A percentile compares a stretch with the other conserved stretches of the same genome.
Evolutionary conservation across 2,329 filamentous ascomycete species (phyloP).

Genomic region (Pseudogymnoascus sp.): DNA sequence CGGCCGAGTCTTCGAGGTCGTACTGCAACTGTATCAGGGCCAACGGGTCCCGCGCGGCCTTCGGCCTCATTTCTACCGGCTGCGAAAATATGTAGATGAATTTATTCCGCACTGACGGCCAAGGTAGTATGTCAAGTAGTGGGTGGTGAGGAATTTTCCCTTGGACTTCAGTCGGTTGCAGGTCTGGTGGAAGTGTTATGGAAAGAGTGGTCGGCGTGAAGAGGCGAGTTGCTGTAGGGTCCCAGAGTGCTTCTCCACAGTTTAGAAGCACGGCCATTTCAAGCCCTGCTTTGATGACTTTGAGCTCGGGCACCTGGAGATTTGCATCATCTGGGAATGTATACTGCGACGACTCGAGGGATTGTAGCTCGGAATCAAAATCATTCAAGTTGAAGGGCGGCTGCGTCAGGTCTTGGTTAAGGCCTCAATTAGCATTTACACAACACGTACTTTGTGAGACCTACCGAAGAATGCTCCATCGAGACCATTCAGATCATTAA

Average conservation of each 20-base stretch:
- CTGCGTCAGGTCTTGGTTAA: background rate
- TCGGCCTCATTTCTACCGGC: conserved; percentile 14
- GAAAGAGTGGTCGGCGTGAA: conserved; percentile 12
- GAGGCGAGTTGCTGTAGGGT: conserved; percentile 14
- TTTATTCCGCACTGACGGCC: conserved; percentile 17
- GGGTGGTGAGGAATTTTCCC: conserved; percentile 15
- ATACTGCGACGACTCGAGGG: conserved; percentile 16
- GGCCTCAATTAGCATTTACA: background rate
- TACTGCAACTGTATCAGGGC: conserved; percentile 15
- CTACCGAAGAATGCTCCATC: conserved; percentile 9
- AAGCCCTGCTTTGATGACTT: conserved; percentile 11
- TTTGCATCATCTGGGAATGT: conserved; percentile 13
- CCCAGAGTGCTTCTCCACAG: conserved; percentile 11
- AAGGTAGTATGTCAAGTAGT: conserved; percentile 16
- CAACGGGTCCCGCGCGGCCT: conserved; percentile 13
- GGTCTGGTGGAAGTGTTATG: conserved; percentile 12
- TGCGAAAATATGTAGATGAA: conserved; percentile 17
- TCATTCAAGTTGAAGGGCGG: background rate
- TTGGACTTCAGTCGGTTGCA: conserved; percentile 15
- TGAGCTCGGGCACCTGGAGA: background rate
- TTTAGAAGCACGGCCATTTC: conserved; percentile 13
- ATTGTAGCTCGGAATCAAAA: conserved; percentile 14
- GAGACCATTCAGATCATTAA: background rate
- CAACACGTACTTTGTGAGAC: background rate
- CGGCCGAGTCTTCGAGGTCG: conserved; percentile 16